Evolutionary conservation across 179 eudicot species (phyloP).

Genomic region (Spergularia azorica): DNA sequence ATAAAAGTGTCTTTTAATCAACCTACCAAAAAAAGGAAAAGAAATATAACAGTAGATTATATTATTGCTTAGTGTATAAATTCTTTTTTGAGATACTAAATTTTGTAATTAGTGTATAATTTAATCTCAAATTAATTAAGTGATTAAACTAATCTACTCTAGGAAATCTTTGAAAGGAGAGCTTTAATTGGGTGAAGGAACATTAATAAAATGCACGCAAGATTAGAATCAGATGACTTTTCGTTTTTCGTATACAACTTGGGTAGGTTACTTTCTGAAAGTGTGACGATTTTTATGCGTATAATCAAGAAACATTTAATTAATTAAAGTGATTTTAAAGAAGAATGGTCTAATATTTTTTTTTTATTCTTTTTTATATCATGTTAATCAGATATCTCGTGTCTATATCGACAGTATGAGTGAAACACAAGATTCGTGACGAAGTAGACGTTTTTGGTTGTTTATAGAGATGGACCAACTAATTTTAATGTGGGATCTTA

Average conservation of each 20-base stretch:
- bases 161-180: constrained; percentile 4
- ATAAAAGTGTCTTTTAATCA: constrained; percentile 27
- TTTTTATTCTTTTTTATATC: neutral
- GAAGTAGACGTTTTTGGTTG: too few relatives aligned
- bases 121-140: neutral
- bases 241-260: neutral
- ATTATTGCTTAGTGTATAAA: neutral
- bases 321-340: neutral
- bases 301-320: neutral
- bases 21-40: constrained; percentile 22
- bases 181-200: neutral
- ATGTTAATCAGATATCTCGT: too few relatives aligned
- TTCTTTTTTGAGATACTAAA: neutral
- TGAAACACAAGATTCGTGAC: too few relatives aligned
- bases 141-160: neutral
- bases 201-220: neutral
- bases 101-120: neutral
- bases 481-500: too few relatives aligned
- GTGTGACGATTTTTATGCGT: constrained; percentile 7
- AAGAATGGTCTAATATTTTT: too few relatives aligned
- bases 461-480: too few relatives aligned
- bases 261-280: constrained; percentile 9
- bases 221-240: constrained; percentile 23
- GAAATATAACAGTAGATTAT: neutral
- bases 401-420: too few relatives aligned